These are phyloP conservation scores for Mycena capillaripes DNA, from an alignment of 768 basidiomycete species.

Conservation along the genomic window DNA sequence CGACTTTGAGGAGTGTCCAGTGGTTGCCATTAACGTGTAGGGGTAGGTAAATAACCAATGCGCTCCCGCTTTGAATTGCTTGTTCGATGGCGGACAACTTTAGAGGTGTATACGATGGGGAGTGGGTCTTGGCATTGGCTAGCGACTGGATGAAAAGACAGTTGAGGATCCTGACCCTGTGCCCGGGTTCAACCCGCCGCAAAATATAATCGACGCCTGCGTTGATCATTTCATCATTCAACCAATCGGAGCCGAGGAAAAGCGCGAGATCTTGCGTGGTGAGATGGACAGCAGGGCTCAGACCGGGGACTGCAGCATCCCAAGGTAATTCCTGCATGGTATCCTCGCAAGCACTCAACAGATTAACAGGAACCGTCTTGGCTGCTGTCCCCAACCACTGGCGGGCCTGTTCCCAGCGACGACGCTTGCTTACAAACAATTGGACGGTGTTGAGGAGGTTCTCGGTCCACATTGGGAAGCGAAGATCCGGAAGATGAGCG, in stretches of 20 bases:
- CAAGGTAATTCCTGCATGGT: background rate
- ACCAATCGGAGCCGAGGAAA: constrained; percentile 4
- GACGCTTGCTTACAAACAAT: background rate
- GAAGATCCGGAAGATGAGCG: background rate
- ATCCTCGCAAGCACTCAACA: no score
- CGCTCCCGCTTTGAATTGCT: background rate
- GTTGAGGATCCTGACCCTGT: constrained; percentile 3
- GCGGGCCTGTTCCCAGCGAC: background rate
- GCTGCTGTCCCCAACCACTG: no score
- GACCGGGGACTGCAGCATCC: background rate
- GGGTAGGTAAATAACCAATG: constrained; percentile 6
- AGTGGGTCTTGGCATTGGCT: background rate
- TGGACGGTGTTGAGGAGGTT: constrained; percentile 1
- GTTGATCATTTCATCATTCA: constrained; percentile 27
- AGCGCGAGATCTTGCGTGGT: background rate
- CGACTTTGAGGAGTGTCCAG: constrained; percentile 19
- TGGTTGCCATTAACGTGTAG: constrained; percentile 14
- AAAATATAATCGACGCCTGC: constrained; percentile 8
- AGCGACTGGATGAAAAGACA: constrained; percentile 15
- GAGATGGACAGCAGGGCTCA: constrained; percentile 3
- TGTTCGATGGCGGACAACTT: background rate
- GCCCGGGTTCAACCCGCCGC: background rate
- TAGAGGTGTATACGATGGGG: background rate
- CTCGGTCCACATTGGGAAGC: constrained; percentile 11
- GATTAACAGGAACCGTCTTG: no score